These are phyloP conservation scores for Cicer judaicum DNA, from an alignment of 306 rosid species.

Conservation along the genomic window DNA sequence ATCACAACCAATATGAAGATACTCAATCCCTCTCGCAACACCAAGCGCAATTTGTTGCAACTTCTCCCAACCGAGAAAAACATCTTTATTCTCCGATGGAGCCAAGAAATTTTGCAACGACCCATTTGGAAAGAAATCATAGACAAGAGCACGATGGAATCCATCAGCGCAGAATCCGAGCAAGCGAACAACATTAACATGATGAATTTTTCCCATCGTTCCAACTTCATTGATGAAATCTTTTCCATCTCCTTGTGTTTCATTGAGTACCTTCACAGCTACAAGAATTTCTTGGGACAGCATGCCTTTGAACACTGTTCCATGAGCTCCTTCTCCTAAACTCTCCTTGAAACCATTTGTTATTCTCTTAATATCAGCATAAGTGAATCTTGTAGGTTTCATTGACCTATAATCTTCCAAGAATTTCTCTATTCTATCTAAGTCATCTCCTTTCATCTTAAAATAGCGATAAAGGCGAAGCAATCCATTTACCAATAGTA, in stretches of 20 bases:
- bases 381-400: conserved; percentile 51
- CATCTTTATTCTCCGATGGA: neutral
- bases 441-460: conserved; percentile 39
- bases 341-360: conserved; percentile 44
- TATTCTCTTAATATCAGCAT: conserved; percentile 50
- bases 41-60: conserved; percentile 45
- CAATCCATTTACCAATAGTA: neutral
- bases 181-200: conserved; percentile 53
- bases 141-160: conserved; percentile 39
- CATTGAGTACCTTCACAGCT: conserved; percentile 46
- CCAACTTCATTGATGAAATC: conserved; percentile 59
- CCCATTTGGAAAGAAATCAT: conserved; percentile 47
- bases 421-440: conserved; percentile 43
- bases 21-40: conserved; percentile 46
- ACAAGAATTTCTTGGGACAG: conserved; percentile 30
- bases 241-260: conserved; percentile 36
- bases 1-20: conserved; percentile 54
- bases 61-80: conserved; percentile 49
- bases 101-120: conserved; percentile 46
- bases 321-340: conserved; percentile 49
- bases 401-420: conserved; percentile 47
- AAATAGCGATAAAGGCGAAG: neutral
- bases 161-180: conserved; percentile 47
- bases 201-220: conserved; percentile 50
- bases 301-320: conserved; percentile 45